Base-by-base conservation (phyloP, 2,329 filamentous ascomycete species). In the Chaetomium olivaceum region DNA sequence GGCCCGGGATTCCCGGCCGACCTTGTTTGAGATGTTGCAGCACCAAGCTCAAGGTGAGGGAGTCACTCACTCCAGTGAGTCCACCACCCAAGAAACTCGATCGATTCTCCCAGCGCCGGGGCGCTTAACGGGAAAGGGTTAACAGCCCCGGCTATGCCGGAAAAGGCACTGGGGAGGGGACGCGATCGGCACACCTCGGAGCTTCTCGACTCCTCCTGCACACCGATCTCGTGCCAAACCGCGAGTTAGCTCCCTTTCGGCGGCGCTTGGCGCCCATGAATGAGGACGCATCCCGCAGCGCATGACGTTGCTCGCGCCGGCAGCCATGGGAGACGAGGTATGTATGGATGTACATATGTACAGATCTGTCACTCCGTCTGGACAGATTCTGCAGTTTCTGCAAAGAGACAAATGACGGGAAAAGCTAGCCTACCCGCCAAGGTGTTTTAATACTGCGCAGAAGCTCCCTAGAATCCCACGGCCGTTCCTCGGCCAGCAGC, bases 401-500 rank as follows among this genome's bases (percentile, higher is more conserved):
- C 27, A 29, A 43, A 43, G 39, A 43, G 39, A 43, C 16, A 43
- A 43, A n/a, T n/a, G 39, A 43, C 6, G 39, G 39, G 16, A 43
- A n/a, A n/a, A n/a, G 39, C 39, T 19, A 43, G 16, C 16, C 39
- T 43, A 19, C 19, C 19, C 29, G 56, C 43, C 19, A 31, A 29
- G 56, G 36, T 43, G 25, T 16, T 46, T 21, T 29, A 50, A 62
- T 25, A 12, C 31, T 54, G 58, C 58, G 39, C 29, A 21, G 58
- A 64, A 61, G 57, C 43, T 55, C 33, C 51, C 25, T 56, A 19
- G 36, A 61, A 58, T 29, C 31, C 31, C 23, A 36, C 67, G 67
- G 67, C 62, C 64, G 64, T 67, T 68, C 64, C 52, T 68, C 67
- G 67, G 67, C 43, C 46, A 48, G 57, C 16, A 55, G 31, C 23